Evolutionary conservation across 345 rosid genomes (phyloP).

Genomic region (Salix koriyanagi): DNA sequence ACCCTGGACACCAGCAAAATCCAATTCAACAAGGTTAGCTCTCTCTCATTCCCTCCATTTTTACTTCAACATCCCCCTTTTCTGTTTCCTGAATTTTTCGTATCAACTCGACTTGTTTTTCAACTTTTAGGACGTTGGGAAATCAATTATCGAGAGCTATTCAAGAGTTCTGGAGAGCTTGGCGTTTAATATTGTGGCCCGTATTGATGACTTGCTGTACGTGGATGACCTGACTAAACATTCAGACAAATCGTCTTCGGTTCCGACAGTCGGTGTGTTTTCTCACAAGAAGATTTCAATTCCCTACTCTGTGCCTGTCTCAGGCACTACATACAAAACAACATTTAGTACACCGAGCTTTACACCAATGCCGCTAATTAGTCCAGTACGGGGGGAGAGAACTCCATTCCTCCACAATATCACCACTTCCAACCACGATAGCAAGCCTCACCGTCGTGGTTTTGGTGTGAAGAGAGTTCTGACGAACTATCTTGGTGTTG

Average conservation of each 20-base stretch:
- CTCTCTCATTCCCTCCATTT: not conserved
- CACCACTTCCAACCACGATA: constrained; percentile 21
- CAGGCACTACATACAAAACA: constrained; percentile 66
- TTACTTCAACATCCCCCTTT: not conserved
- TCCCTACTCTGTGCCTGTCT: constrained; percentile 53
- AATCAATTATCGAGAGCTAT: constrained; percentile 92
- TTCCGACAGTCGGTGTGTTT: constrained; percentile 44
- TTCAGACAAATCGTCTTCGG: constrained; percentile 56
- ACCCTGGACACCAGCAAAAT: constrained; percentile 89
- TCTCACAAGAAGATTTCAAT: constrained; percentile 47
- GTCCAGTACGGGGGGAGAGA: constrained; percentile 63
- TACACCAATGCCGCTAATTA: constrained; percentile 59
- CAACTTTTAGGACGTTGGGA: constrained; percentile 80
- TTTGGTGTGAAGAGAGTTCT: constrained; percentile 80
- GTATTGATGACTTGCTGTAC: constrained; percentile 81
- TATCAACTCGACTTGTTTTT: not conserved
- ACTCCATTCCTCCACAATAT: constrained; percentile 49
- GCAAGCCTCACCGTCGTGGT: constrained; percentile 62
- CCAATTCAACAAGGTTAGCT: constrained; percentile 75
- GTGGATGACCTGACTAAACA: constrained; percentile 84
- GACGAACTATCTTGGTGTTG: constrained; percentile 73
- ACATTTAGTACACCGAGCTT: constrained; percentile 68
- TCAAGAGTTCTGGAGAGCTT: constrained; percentile 92
- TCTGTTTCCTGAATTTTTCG: not conserved
- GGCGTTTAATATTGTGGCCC: constrained; percentile 87